These are phyloP conservation scores for Pseudoturritis turrita DNA, from an alignment of 345 rosid species.

Conservation along the genomic window DNA sequence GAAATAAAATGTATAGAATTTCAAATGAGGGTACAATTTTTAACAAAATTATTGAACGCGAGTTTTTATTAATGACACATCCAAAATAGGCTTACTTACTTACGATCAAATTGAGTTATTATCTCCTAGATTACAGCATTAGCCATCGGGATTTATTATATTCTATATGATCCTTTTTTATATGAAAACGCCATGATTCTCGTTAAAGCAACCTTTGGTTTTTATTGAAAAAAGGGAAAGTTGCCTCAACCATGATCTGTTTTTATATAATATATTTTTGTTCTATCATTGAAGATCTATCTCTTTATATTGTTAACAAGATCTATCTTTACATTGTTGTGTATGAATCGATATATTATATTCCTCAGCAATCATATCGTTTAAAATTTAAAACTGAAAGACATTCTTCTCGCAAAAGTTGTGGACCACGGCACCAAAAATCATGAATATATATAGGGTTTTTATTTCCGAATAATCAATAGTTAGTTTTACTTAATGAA, in stretches of 20 bases:
- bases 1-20: neutral
- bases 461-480: conserved; percentile 3
- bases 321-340: conserved; percentile 25
- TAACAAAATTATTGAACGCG: neutral
- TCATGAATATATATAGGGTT: conserved; percentile 1
- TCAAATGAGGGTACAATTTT: neutral
- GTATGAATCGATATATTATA: conserved; percentile 22
- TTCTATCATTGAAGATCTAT: conserved; percentile 30
- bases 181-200: conserved; percentile 28
- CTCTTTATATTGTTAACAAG: conserved; percentile 28
- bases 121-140: conserved; percentile 4
- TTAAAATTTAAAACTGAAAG: conserved; percentile 22
- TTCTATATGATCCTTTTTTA: conserved; percentile 1
- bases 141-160: conserved; percentile 2
- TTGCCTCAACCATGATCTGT: conserved; percentile 30
- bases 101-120: neutral
- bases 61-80: neutral
- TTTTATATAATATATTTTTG: conserved; percentile 25
- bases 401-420: conserved; percentile 33
- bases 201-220: conserved; percentile 29
- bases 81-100: conserved; percentile 10
- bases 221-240: conserved; percentile 32
- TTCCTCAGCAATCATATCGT: conserved; percentile 20
- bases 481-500: neutral
- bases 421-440: conserved; percentile 29